Evolutionary conservation across 2,329 filamentous ascomycete species (phyloP), one percentile per base, ranked within the genome.

Genomic region (Neofusicoccum umdonicola): DNA sequence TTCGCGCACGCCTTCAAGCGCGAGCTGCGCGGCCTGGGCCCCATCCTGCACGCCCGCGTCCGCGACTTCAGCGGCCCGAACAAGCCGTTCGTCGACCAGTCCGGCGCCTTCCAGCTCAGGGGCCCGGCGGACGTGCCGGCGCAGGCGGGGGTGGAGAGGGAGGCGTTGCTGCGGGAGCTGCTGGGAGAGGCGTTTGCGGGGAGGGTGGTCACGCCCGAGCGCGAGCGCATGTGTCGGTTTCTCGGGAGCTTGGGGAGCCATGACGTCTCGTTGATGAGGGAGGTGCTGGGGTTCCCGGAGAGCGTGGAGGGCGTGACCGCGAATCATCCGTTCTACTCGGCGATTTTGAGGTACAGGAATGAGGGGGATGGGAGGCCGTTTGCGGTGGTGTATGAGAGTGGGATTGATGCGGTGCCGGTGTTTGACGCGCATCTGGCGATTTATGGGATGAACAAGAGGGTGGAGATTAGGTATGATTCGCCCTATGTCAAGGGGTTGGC

Each of bases 401-500:
- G 86, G 0, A 76, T 87, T 22, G 81, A 84, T 67, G 69, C 72
- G 0, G 80, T 89, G 0, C 83, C 85, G 0, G 69, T 74, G 0
- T 86, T 86, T 57, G 84, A 86, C 62, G 82, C 84, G 0, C 78
- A 82, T 48, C 71, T 86, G 6, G 81, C 81, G 2, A 76, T 88
- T 0, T 88, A 86, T 67, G 81, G 81, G 0, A 71, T 77, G 15
- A 75, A 79, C 6, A 88, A 88, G 74, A 82, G 81, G 0, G 82
- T 88, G 0, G 79, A 76, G 1, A 77, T 88, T 11, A 70, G 82
- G 41, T 87, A 84, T 67, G 84, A 88, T 64, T 83, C 84, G 0
- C 86, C 86, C 0, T 87, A 83, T 64, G 77, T 87, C n/a, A 85
- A 85, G 67, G 84, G 81, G 0, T 72, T 86, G 1, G 82, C 83